Conservation (phyloP, 2,329 filamentous ascomycete species). For the Fusarium sp. region DNA sequence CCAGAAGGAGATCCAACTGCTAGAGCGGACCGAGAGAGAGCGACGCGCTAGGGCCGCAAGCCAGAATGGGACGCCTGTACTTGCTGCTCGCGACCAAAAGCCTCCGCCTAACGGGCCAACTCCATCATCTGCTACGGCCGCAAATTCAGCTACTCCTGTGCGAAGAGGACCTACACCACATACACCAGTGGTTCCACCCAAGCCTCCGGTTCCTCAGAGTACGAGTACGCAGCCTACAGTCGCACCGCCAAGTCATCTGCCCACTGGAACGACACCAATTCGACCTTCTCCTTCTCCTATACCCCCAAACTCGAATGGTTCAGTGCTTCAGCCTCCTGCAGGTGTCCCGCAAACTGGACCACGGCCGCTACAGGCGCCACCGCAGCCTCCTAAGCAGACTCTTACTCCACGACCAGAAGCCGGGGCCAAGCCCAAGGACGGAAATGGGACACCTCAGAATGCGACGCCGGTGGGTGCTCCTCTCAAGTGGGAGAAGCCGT, state of each 20-base stretch:
- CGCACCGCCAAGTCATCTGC: conserved; percentile 46
- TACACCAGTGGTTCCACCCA: conserved; percentile 53
- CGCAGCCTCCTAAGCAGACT: conserved; percentile 47
- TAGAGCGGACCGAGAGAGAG: conserved; percentile 65
- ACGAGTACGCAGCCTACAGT: conserved; percentile 42
- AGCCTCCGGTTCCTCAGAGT: conserved; percentile 42
- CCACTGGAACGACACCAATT: conserved; percentile 44
- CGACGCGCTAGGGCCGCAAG: conserved; percentile 52
- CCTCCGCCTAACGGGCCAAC: conserved; percentile 42
- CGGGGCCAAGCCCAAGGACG: conserved; percentile 47
- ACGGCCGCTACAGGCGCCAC: conserved; percentile 48
- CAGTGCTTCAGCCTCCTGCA: conserved; percentile 53
- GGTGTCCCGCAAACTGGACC: conserved; percentile 49
- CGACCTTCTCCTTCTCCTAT: conserved; percentile 49
- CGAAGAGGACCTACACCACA: conserved; percentile 47
- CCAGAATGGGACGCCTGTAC: conserved; percentile 48
- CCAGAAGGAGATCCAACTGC: conserved; percentile 73
- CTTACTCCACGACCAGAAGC: conserved; percentile 52
- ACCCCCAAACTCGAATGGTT: conserved; percentile 44
- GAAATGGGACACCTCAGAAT: conserved; percentile 36
- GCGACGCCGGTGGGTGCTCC: conserved; percentile 41
- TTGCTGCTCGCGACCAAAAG: conserved; percentile 50
- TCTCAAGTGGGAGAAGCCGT: conserved; percentile 57
- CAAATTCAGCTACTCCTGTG: conserved; percentile 35
- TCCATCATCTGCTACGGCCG: conserved; percentile 39